Conservation (phyloP, 2,329 filamentous ascomycete species). For the Teratosphaeria zuluensis region DNA sequence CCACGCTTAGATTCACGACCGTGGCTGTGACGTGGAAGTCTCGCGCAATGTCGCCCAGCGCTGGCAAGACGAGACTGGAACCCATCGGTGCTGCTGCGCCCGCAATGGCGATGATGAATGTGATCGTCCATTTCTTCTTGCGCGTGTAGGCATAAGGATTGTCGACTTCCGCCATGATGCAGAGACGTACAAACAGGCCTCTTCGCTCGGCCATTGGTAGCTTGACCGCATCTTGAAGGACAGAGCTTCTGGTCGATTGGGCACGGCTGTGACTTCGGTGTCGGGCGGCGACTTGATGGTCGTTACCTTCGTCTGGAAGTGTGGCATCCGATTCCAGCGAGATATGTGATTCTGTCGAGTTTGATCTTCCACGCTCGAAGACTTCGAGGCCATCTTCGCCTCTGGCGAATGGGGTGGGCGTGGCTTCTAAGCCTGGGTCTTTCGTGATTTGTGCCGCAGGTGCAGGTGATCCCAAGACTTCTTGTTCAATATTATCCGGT, state of each 20-base stretch:
- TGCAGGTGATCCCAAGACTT: neutral
- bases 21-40: constrained; percentile 56
- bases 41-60: constrained; percentile 52
- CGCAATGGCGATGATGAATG: constrained; percentile 64
- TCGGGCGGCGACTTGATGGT: constrained; percentile 19
- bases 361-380: constrained; percentile 1
- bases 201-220: constrained; percentile 50
- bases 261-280: constrained; percentile 16
- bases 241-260: constrained; percentile 14
- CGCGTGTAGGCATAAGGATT: constrained; percentile 63
- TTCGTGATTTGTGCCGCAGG: constrained; percentile 1
- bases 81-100: constrained; percentile 73
- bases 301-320: constrained; percentile 15
- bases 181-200: constrained; percentile 61
- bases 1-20: constrained; percentile 64
- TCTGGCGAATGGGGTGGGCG: constrained; percentile 8
- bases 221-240: constrained; percentile 25
- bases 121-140: constrained; percentile 76
- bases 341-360: constrained; percentile 6
- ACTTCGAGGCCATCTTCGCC: constrained; percentile 7
- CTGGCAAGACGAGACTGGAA: constrained; percentile 71
- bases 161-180: constrained; percentile 69
- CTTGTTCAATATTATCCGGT: neutral
- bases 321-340: constrained; percentile 16
- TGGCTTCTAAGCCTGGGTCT: constrained; percentile 7